Percentiles rank a stretch among this genome's conserved stretches.
Evolutionary conservation across 306 rosid species (phyloP).

Genomic region (Cucumis cinereus): DNA sequence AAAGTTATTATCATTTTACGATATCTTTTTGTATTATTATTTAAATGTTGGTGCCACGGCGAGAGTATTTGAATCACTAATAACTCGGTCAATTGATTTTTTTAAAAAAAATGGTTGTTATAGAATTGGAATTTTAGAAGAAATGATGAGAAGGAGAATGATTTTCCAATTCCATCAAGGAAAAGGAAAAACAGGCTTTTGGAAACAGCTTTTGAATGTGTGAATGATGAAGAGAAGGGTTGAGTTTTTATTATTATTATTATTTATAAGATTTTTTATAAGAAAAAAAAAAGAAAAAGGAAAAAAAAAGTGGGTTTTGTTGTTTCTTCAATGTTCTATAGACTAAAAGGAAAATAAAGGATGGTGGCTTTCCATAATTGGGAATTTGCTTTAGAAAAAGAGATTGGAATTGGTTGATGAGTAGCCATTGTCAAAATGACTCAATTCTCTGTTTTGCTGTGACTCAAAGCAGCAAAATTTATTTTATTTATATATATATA

Average conservation of each 20-base stretch:
- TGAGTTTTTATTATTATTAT: not conserved
- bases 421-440: constrained; percentile 31
- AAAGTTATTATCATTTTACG: no score
- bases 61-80: no score
- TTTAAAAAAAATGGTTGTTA: not conserved
- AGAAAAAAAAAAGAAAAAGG: not conserved
- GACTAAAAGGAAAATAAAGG: not conserved
- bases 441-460: constrained; percentile 4
- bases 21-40: no score
- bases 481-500: not conserved
- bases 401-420: constrained; percentile 25
- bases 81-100: no score
- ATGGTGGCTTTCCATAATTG: constrained; percentile 37
- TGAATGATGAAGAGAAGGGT: constrained; percentile 1
- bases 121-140: not conserved
- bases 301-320: not conserved
- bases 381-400: constrained; percentile 29
- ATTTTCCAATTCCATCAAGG: not conserved
- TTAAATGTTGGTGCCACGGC: no score
- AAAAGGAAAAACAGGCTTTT: not conserved
- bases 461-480: not conserved
- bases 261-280: not conserved
- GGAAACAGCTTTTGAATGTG: constrained; percentile 2
- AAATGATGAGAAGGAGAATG: not conserved
- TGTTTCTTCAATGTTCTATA: not conserved